A percentile compares a stretch with the other conserved stretches of the same genome.
Evolutionary conservation across 371 early-diverging fungal genomes (phyloP).

Genomic region (Mortierella sp.): DNA sequence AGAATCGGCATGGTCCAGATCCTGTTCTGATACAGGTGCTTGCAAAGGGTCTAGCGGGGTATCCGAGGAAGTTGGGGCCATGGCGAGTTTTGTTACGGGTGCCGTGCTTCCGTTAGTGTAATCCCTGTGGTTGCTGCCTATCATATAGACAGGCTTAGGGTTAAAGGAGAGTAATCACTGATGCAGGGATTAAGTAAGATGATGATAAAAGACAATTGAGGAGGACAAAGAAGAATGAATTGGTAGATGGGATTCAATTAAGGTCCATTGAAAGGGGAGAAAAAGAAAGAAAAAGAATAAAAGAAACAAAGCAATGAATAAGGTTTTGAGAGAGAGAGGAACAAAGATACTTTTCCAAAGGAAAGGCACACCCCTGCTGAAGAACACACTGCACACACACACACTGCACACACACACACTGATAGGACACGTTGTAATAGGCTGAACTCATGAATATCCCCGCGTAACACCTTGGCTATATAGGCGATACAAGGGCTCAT

Average conservation of each 20-base stretch:
- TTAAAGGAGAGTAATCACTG: neutral
- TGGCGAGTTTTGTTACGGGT: neutral
- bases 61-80: slow-evolving; percentile 12
- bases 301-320: neutral
- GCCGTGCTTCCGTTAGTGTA: slow-evolving; percentile 1
- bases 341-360: neutral
- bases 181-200: neutral
- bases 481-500: too few species aligned
- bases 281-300: neutral
- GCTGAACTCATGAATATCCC: too few species aligned
- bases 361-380: neutral
- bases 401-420: too few species aligned
- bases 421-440: too few species aligned
- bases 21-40: neutral
- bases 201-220: neutral
- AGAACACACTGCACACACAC: too few species aligned
- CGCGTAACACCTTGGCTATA: too few species aligned
- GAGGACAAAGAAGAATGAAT: neutral
- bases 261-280: neutral
- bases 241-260: neutral
- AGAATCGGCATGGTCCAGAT: neutral
- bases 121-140: slow-evolving; percentile 37
- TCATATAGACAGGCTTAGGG: slow-evolving; percentile 26
- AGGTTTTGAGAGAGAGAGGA: neutral
- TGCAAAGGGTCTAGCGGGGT: slow-evolving; percentile 6